Evolutionary conservation across 2,329 filamentous ascomycete genomes (phyloP).

Genomic region (Lasiodiplodia hormozganensis): DNA sequence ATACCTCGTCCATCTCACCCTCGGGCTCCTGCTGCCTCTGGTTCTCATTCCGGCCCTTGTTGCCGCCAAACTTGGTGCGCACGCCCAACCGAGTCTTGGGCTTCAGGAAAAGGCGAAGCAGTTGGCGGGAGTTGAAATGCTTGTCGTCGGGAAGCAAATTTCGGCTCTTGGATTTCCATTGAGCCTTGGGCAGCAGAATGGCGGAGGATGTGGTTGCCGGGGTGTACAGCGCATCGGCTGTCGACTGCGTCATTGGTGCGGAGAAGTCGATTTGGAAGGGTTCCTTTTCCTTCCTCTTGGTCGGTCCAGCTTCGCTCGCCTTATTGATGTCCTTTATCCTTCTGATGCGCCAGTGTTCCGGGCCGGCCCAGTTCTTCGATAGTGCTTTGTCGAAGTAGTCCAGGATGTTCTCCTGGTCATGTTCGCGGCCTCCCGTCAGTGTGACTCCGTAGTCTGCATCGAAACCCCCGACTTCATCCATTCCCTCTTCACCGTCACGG

Average conservation of each 20-base stretch:
- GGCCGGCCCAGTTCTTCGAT: conserved; percentile 96
- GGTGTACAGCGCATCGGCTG: conserved; percentile 81
- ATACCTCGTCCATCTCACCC: conserved; percentile 91
- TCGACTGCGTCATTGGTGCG: conserved; percentile 71
- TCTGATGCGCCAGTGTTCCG: conserved; percentile 98
- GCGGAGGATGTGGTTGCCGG: conserved; percentile 79
- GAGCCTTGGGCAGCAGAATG: conserved; percentile 88
- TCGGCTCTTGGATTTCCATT: conserved; percentile 92
- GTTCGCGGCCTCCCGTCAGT: conserved; percentile 72
- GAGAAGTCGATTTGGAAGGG: conserved; percentile 93
- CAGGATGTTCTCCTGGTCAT: conserved; percentile 92
- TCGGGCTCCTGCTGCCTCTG: conserved; percentile 59
- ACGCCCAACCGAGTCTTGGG: conserved; percentile 85
- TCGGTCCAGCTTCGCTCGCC: conserved; percentile 60
- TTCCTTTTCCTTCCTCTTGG: conserved; percentile 91
- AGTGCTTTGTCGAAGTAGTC: conserved; percentile 96
- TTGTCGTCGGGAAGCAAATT: conserved; percentile 97
- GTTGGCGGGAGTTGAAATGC: conserved; percentile 93
- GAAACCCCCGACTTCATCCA: conserved; percentile 60
- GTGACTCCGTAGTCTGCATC: conserved; percentile 77
- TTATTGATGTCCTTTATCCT: conserved; percentile 82
- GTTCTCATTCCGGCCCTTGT: conserved; percentile 32
- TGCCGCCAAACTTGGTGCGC: conserved; percentile 54
- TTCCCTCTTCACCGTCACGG: conserved; percentile 57
- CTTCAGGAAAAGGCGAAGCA: conserved; percentile 91